Evolutionary conservation across 1,284 basidiomycete genomes (phyloP), one percentile per base, ranked within the genome.

Genomic region (Naganishia sp.): DNA sequence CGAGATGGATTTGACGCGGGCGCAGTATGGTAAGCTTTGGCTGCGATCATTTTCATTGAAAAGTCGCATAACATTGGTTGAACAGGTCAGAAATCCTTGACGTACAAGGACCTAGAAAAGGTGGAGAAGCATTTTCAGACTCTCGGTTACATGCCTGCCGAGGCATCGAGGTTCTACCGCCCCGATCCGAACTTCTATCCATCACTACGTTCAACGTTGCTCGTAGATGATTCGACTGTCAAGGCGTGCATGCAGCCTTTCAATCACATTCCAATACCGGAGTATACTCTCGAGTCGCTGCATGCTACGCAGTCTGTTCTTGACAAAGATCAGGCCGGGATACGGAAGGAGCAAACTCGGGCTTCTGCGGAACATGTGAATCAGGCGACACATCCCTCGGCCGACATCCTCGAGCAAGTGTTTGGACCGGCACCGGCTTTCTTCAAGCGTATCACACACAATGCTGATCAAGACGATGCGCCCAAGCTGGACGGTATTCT

Each of bases 231-330:
- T 63, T 78, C 77, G 11, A 77, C 77, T 0, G 66, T 77, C 42
- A 80, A 80, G 72, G 76, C 74, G 2, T 70, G 78, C 7, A 70
- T 72, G 55, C 78, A 80, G 64, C 79, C 79, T 2, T 80, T 76
- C 75, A 77, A 75, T 48, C 77, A 80, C 67, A 68, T 80, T 39
- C 71, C 77, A 6, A 75, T 80, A 16, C 74, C 79, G 31, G 75
- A 78, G 60, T 80, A 70, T 55, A 76, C 49, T 9, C 28, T 66
- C 23, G 52, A 66, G 16, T 42, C 46, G 16, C 50, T 48, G 11
- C 10, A 43, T 3, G 23, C 33, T 1, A 36, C n/a, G 11, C 33
- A 65, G 15, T 18, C n/a, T 18, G 45, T 52, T 10, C 18, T 61
- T 16, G 44, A 15, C 13, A 21, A 6, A 10, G n/a, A 54, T 3